A percentile compares a stretch with the other conserved stretches of the same genome.
phyloP scores from a whole-genome alignment of 768 basidiomycete genomes.

The Russula brevipes region DNA sequence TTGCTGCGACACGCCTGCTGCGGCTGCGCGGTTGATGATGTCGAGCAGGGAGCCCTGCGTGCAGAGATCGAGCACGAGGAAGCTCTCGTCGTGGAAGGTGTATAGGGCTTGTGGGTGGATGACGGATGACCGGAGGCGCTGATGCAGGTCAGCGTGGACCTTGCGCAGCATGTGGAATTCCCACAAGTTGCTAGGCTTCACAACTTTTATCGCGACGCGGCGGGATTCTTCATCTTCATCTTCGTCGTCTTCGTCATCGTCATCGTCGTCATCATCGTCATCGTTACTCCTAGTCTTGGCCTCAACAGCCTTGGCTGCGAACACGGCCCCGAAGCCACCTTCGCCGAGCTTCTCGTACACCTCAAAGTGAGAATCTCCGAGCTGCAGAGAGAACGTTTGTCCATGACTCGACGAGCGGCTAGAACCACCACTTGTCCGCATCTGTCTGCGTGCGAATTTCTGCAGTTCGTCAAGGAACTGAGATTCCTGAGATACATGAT shows the following conservation, averaged over 20 bases:
- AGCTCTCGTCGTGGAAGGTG: slow-evolving; percentile 83
- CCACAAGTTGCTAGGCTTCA: slow-evolving; percentile 85
- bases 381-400: slow-evolving; percentile 46
- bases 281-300: slow-evolving; percentile 42
- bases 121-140: slow-evolving; percentile 57
- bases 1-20: slow-evolving; percentile 72
- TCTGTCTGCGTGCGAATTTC: slow-evolving; percentile 53
- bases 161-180: slow-evolving; percentile 83
- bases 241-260: slow-evolving; percentile 41
- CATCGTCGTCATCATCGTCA: slow-evolving; percentile 38
- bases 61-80: slow-evolving; percentile 81
- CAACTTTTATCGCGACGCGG: slow-evolving; percentile 85
- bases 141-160: slow-evolving; percentile 64
- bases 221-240: slow-evolving; percentile 49
- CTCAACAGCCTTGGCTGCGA: slow-evolving; percentile 59
- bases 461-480: slow-evolving; percentile 65
- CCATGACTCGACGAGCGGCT: slow-evolving; percentile 34
- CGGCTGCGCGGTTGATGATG: slow-evolving; percentile 78
- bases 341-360: slow-evolving; percentile 90
- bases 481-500: slow-evolving; percentile 54
- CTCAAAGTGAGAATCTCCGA: slow-evolving; percentile 62
- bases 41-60: slow-evolving; percentile 90
- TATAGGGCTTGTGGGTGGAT: slow-evolving; percentile 76
- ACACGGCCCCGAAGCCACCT: slow-evolving; percentile 96
- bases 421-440: slow-evolving; percentile 32